Base-by-base conservation (phyloP, 2,329 filamentous ascomycete species). In the Zasmidium citrigriseum region DNA sequence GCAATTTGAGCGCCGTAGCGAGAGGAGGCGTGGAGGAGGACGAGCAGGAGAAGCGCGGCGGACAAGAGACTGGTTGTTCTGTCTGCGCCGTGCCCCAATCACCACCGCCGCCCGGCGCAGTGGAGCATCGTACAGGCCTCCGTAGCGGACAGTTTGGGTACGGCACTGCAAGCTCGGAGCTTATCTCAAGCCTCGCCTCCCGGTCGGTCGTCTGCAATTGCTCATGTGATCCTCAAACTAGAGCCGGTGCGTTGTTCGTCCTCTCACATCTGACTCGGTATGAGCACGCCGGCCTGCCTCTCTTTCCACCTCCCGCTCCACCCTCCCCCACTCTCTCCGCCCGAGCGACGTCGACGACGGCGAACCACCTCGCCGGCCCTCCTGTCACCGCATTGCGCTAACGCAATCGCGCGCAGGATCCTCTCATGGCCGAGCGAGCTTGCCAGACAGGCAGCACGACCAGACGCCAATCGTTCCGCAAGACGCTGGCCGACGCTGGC, bases 401-500 rank as follows among this genome's bases (percentile, higher is more conserved):
- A 51, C 48, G 48, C 25, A 27, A 51, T 38, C 34, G 48, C 48
- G 48, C 48, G 21, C 48, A 51, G 24, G 20, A 51, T 18, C 18
- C 34, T 41, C 34, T 41, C 34, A 66, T 66, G 64, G 64, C 62
- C 56, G 64, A 64, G 54, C 49, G 46, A 45, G 34, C 58, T 38
- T 54, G 53, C 49, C 64, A 62, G 34, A 59, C 61, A 34, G 53
- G 57, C n/a, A n/a, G n/a, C 59, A 45, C 47, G 34, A 54, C 64
- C 21, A 48, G 64, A 55, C 60, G 64, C 55, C 60, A 61, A 38
- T 60, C 59, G 45, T 66, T 62, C 46, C 64, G 64, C 46, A 49
- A 55, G 24, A 59, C 59, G 16, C 55, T 64, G 11, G 62, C 60
- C 55, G 61, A 64, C 29, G 57, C 64, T n/a, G 62, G 55, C 10